Base-by-base conservation (phyloP, 331 rosid genomes). In the Pyracantha coccinea region DNA sequence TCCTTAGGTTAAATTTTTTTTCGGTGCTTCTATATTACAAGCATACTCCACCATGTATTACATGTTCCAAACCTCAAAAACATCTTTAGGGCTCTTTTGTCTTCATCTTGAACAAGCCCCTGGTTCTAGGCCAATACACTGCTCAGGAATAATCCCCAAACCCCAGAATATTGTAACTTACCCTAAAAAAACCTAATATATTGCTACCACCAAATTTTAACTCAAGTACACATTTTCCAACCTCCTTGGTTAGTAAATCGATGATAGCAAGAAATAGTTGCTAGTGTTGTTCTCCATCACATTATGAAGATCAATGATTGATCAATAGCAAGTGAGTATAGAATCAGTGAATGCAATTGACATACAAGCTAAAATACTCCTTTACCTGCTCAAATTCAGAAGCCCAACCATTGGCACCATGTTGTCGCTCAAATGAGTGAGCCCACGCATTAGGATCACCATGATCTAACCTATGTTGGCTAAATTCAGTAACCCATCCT, bases 351-450 rank as follows among this genome's bases (percentile, higher is more conserved):
- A 65, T 33, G 19, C 10, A 57, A 35, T 3, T 55, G 28, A 35
- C 24, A 72, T 14, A 50, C 66, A 33, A 78, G 65, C 14, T 62
- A 45, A 23, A 80, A 74, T 28, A 66, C 57, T 66, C 79, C 47
- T 84, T 82, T 77, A 89, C 99, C 77, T 90, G 92, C 83, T 92
- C 96, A 81, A 95, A 95, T 86, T 95, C 97, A 61, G 97, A 92
- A 77, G 79, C 97, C 97, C 99, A 95, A 28, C 97, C 97, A 84
- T 83, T 89, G 60, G 79, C 85, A 71, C 99, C 97, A 76, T 90
- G 78, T 58, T 92, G 97, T 74, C 81, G 97, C 85, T 92, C 97
- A 85, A 89, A 95, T 16, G 97, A 89, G 76, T 74, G 87, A 45
- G 92, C 99, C 97, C 99, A 95, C 14, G 79, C 79, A 63, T 89